phyloP scores from a whole-genome alignment of 495 filamentous ascomycete species.

The Beverwykella pulmonaria region DNA sequence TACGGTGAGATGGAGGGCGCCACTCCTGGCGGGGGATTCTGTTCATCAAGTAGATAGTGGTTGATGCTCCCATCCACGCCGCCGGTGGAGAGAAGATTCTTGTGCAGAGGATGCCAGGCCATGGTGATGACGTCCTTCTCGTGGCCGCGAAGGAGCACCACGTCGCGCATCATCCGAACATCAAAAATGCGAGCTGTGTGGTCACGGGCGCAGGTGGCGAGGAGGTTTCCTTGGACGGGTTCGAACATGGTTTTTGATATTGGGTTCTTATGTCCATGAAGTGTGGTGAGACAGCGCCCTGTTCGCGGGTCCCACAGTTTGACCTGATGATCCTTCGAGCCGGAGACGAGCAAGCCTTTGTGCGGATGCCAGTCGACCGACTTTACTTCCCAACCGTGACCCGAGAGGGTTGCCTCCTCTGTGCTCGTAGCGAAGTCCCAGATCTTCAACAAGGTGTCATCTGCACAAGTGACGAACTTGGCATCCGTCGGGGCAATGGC shows the following conservation, averaged over 20 bases:
- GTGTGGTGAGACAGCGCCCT: slow-evolving; percentile 83
- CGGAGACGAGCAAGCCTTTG: slow-evolving; percentile 91
- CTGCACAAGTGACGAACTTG: slow-evolving; percentile 94
- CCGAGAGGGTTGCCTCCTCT: slow-evolving; percentile 77
- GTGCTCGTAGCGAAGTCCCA: slow-evolving; percentile 91
- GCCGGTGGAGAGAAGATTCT: slow-evolving; percentile 84
- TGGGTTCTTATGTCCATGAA: slow-evolving; percentile 97
- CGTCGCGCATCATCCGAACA: slow-evolving; percentile 96
- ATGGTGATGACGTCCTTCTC: slow-evolving; percentile 94
- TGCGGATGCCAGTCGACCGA: slow-evolving; percentile 96
- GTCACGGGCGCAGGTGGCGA: slow-evolving; percentile 91
- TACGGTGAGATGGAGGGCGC: slow-evolving; percentile 73
- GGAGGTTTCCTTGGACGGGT: slow-evolving; percentile 73
- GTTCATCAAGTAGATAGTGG: slow-evolving; percentile 92
- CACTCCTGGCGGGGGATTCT: slow-evolving; percentile 73
- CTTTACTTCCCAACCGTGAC: slow-evolving; percentile 96
- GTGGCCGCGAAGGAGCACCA: slow-evolving; percentile 85
- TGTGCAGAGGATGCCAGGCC: slow-evolving; percentile 91
- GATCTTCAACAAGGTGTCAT: slow-evolving; percentile 90
- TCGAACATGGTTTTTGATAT: slow-evolving; percentile 90
- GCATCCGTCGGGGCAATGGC: slow-evolving; percentile 89
- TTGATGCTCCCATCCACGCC: slow-evolving; percentile 84
- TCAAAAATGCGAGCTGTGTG: slow-evolving; percentile 91
- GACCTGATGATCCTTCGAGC: slow-evolving; percentile 94
- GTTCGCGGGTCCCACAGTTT: slow-evolving; percentile 97